A percentile compares a stretch with the other conserved stretches of the same genome.
phyloP scores from a whole-genome alignment of 306 rosid genomes.

The Fagus crenata region DNA sequence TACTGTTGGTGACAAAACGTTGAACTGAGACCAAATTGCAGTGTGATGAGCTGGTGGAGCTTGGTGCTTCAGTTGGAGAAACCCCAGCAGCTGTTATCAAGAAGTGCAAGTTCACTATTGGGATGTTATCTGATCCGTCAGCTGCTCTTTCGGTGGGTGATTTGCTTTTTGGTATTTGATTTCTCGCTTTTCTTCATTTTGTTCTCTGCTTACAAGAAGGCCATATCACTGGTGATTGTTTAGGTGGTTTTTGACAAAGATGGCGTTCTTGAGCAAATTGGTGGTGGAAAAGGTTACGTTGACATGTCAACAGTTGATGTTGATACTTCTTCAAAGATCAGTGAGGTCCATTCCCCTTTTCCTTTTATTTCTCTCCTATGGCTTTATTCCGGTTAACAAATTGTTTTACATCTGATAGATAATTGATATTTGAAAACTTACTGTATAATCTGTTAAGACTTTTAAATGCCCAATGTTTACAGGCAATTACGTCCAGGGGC shows the following conservation, averaged over 20 bases:
- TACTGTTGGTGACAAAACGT: too few species aligned
- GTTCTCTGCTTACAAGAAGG: slow-evolving; percentile 13
- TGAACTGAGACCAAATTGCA: too few species aligned
- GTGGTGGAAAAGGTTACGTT: slow-evolving; percentile 59
- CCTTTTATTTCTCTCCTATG: slow-evolving; percentile 2
- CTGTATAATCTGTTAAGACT: slow-evolving; percentile 3
- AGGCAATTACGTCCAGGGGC: slow-evolving; percentile 66
- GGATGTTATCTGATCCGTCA: slow-evolving; percentile 74
- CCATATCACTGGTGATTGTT: slow-evolving; percentile 6
- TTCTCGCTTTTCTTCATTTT: slow-evolving; percentile 10
- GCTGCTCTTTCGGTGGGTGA: slow-evolving; percentile 78
- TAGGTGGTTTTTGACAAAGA: slow-evolving; percentile 73
- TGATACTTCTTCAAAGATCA: slow-evolving; percentile 62
- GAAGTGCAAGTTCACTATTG: slow-evolving; percentile 77
- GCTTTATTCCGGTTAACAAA: neutral
- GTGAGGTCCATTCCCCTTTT: slow-evolving; percentile 49
- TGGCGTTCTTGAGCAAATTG: slow-evolving; percentile 72
- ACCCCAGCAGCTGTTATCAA: slow-evolving; percentile 75
- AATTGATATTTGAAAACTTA: slow-evolving; percentile 1
- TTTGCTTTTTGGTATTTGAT: too few species aligned
- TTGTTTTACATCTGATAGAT: slow-evolving; percentile 11
- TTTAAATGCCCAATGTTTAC: slow-evolving; percentile 29
- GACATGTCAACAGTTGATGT: slow-evolving; percentile 89
- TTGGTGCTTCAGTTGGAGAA: slow-evolving; percentile 70
- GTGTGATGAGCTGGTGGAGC: slow-evolving; percentile 67